Evolutionary conservation across 2,329 filamentous ascomycete genomes (phyloP), one percentile per base, ranked within the genome.

Genomic region (Pestalotiopsis sp.): DNA sequence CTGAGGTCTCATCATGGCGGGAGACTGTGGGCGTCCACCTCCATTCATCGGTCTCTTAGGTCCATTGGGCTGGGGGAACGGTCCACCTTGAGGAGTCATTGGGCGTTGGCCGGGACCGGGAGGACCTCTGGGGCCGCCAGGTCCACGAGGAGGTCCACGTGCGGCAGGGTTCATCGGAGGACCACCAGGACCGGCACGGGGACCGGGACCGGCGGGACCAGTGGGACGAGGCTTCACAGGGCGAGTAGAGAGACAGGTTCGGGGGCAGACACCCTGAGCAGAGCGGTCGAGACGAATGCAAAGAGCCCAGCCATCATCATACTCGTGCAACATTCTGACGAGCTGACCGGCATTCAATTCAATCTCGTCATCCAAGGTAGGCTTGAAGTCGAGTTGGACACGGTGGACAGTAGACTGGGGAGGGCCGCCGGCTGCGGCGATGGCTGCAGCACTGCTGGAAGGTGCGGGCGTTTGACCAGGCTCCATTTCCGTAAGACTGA

Each of bases 261-360:
- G 90, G 14, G 96, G 96, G 68, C 93, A 93, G 65, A 98, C 96
- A 84, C 96, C 96, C 84, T 98, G 95, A 75, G 93, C 87, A 70
- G 94, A 95, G 72, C 94, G 92, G 80, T 98, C 95, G 75, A 98
- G 91, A 72, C 92, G 92, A 74, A 94, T 92, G 81, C 94, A 98
- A 67, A 98, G 93, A 76, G 95, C 93, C 96, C 96, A 99, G 76
- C 96, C 96, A 81, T 99, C 96, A 78, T 99, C 96, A 76, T 98
- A 99, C 81, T 97, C 95, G 77, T 98, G 95, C 65, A 98, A 85
- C 72, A 99, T 85, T 72, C 95, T 89, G 64, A 98, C 93, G 63
- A 99, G 86, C 71, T 97, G 91, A 65, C 96, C 96, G 68, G 91
- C 89, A 71, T 85, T 88, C 59, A 99, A 86, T 71, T 90, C 92